Percentiles rank a stretch among this genome's conserved stretches.
Conservation (phyloP, 306 rosid species). For the Herpetospermum pedunculosum region DNA sequence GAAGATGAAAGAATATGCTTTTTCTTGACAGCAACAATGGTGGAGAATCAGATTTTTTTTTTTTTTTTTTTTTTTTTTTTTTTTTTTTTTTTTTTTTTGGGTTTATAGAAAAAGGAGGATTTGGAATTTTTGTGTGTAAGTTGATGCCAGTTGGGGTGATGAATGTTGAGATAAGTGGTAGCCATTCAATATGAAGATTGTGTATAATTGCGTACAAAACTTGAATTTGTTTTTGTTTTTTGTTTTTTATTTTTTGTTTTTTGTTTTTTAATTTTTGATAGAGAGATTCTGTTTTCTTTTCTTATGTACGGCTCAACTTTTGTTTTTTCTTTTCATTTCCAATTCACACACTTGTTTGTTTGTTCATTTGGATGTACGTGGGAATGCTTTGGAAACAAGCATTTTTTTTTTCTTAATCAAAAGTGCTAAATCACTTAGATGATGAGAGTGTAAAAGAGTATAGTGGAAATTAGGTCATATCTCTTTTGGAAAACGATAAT, state of each 20-base stretch:
- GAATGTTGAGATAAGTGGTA: not conserved
- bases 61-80: not conserved
- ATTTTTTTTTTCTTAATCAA: not conserved
- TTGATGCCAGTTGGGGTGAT: constrained; percentile 5
- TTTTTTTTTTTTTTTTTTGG: not conserved
- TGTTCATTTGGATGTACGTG: not conserved
- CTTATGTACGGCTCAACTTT: not conserved
- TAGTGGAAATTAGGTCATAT: no score
- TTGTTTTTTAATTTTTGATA: not conserved
- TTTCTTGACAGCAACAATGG: not conserved
- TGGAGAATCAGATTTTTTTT: constrained; percentile 7
- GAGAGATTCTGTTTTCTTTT: not conserved
- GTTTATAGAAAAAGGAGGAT: not conserved
- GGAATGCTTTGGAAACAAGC: not conserved
- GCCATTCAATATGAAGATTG: not conserved
- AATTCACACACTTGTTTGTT: not conserved
- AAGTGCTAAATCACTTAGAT: not conserved
- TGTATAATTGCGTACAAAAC: constrained; percentile 2
- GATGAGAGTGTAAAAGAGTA: not conserved
- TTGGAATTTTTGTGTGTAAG: not conserved
- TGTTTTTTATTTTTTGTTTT: no score
- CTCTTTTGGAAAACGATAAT: not conserved
- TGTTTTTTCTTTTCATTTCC: not conserved
- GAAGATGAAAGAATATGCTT: not conserved
- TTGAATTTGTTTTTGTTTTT: not conserved